Conservation (phyloP, 176 grass and related monocot species). For the Zea luxurians region DNA sequence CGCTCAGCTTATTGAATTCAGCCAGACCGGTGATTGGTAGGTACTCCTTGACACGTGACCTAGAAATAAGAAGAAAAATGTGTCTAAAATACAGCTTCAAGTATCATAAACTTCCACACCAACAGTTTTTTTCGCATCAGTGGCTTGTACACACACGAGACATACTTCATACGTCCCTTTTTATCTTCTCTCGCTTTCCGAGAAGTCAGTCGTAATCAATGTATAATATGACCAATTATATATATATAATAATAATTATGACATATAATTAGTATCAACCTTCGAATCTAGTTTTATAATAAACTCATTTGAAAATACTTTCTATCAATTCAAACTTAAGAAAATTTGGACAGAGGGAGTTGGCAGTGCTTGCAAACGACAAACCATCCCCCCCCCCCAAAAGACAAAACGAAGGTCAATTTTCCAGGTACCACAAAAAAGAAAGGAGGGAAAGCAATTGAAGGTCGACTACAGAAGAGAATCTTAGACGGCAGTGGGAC, state of each 20-base stretch:
- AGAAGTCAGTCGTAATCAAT: background rate
- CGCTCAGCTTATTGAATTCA: slow-evolving; percentile 95
- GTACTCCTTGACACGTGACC: slow-evolving; percentile 85
- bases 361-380: background rate
- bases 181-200: background rate
- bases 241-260: too few species aligned
- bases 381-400: background rate
- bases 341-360: background rate
- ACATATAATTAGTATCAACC: too few species aligned
- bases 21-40: slow-evolving; percentile 91
- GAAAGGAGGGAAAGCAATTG: slow-evolving; percentile 15
- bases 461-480: slow-evolving; percentile 3
- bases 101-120: slow-evolving; percentile 14
- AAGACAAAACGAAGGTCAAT: background rate
- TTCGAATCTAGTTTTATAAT: background rate
- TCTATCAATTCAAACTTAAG: background rate
- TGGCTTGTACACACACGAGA: background rate
- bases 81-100: slow-evolving; percentile 7
- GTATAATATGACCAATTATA: too few species aligned
- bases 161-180: background rate
- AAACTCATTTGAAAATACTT: background rate
- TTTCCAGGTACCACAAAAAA: slow-evolving; percentile 7
- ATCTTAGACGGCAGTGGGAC: slow-evolving; percentile 13
- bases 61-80: slow-evolving; percentile 41
- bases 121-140: background rate